A percentile compares a stretch with the other conserved stretches of the same genome.
phyloP scores from a whole-genome alignment of 352 stramenopile species.

The Aphanomyces euteiches region DNA sequence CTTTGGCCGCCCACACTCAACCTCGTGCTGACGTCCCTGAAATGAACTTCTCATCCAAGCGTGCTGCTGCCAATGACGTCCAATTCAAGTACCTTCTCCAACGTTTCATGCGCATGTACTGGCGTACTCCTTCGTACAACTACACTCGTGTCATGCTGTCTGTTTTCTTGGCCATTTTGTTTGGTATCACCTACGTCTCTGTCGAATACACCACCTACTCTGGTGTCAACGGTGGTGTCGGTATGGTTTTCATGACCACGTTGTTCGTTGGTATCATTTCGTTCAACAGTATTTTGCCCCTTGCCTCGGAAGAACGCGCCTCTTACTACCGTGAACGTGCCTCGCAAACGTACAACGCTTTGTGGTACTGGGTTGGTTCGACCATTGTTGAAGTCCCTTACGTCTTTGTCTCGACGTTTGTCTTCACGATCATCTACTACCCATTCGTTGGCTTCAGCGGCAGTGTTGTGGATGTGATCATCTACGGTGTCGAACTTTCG shows the following conservation, averaged over 20 bases:
- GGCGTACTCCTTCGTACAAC: slow-evolving; percentile 84
- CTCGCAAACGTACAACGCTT: slow-evolving; percentile 86
- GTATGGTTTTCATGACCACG: slow-evolving; percentile 40
- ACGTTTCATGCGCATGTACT: slow-evolving; percentile 78
- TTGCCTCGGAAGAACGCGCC: slow-evolving; percentile 80
- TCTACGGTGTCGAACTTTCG: slow-evolving; percentile 52
- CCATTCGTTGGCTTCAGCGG: slow-evolving; percentile 50
- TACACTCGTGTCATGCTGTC: slow-evolving; percentile 53
- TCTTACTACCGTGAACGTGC: slow-evolving; percentile 92
- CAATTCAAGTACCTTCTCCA: slow-evolving; percentile 51
- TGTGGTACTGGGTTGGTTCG: slow-evolving; percentile 77
- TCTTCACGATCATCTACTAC: slow-evolving; percentile 59
- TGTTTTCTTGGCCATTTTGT: too few relatives aligned
- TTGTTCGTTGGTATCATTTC: slow-evolving; percentile 79
- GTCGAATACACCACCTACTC: too few relatives aligned
- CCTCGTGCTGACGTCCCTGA: slow-evolving; percentile 38
- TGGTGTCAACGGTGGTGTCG: too few relatives aligned
- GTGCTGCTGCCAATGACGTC: slow-evolving; percentile 36
- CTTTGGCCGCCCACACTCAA: slow-evolving; percentile 40
- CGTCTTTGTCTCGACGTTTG: slow-evolving; percentile 39
- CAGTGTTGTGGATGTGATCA: slow-evolving; percentile 38
- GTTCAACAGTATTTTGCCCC: slow-evolving; percentile 73
- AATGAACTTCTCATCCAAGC: slow-evolving; percentile 45
- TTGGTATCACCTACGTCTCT: too few relatives aligned
- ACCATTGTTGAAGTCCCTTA: slow-evolving; percentile 80